Base-by-base conservation (phyloP, 352 stramenopile species). In the Phytopythium cucurbitacearum region DNA sequence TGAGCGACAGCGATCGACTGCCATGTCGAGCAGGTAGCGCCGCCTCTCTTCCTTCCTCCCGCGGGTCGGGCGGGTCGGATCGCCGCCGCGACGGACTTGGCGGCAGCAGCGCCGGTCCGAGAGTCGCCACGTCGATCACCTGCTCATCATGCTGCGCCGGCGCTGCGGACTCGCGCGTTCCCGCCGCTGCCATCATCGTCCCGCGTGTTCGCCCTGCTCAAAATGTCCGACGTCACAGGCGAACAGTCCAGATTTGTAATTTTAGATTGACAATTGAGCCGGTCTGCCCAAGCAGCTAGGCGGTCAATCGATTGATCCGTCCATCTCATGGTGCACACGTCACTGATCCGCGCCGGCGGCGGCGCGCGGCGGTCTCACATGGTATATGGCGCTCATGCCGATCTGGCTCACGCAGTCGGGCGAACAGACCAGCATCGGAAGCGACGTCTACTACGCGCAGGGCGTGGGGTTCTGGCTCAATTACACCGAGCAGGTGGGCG, bases 391-490 rank as follows among this genome's bases (percentile, higher is more conserved):
- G 47, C 73, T 92, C 36, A 68, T 80, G 65, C 79, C 81, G 16
- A 69, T 69, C 32, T 92, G 81, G 81, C 56, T 88, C 42, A 67
- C 67, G 42, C 81, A 92, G 68, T 73, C 71, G 3, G 81, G 81
- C 33, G 59, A 80, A 49, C 75, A 67, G 35, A 67, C 61, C 45
- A 48, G 21, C 35, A 28, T 28, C 21, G 21, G 21, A 28, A 28
- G 21, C 21, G 44, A 43, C 10, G 39, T 77, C 16, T 82, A 79
- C 58, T 92, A 92, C 69, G 80, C 81, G 37, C 81, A 92, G 60
- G 81, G 81, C 50, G 73, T 92, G 45, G 81, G 81, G 1, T 57
- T 92, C 15, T 92, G 81, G 81, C 77, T 88, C 53, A 92, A 92
- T 58, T 92, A 81, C 65, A 92, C 81, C 4, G 73, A 88, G 53